phyloP scores from a whole-genome alignment of 2,329 filamentous ascomycete genomes.

The Erysiphe neolycopersici region DNA sequence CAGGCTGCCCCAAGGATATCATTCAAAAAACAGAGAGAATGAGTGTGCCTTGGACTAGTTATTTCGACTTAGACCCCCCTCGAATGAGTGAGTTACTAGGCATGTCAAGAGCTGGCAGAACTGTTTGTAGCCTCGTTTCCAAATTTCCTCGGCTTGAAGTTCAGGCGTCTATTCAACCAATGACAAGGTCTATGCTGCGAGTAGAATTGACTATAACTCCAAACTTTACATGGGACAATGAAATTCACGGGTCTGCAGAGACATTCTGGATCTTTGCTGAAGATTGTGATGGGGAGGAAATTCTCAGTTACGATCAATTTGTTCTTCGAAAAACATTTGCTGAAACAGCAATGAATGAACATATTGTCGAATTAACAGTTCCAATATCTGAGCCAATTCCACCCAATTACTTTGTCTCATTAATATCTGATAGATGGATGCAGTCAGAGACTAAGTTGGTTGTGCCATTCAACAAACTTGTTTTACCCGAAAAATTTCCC shows the following conservation, averaged over 20 bases:
- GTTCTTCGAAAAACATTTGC: conserved; percentile 77
- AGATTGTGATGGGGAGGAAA: conserved; percentile 89
- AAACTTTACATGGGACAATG: conserved; percentile 87
- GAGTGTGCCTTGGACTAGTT: conserved; percentile 76
- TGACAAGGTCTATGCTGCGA: conserved; percentile 79
- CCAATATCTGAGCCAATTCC: conserved; percentile 95
- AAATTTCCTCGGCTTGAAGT: conserved; percentile 88
- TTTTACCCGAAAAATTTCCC: conserved; percentile 85
- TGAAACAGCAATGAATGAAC: conserved; percentile 62
- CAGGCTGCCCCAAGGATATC: conserved; percentile 56
- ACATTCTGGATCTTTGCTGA: conserved; percentile 95
- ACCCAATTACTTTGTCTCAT: conserved; percentile 91
- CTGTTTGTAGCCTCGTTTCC: conserved; percentile 61
- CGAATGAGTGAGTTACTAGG: conserved; percentile 88
- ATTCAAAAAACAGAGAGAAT: conserved; percentile 83
- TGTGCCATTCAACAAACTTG: conserved; percentile 82
- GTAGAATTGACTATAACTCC: conserved; percentile 78
- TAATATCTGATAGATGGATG: conserved; percentile 95
- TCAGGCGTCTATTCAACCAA: conserved; percentile 77
- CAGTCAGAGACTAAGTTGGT: conserved; percentile 83
- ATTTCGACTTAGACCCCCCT: conserved; percentile 88
- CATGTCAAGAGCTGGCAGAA: conserved; percentile 63
- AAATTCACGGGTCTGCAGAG: conserved; percentile 65
- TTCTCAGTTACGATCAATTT: conserved; percentile 86
- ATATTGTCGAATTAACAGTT: conserved; percentile 86